Evolutionary conservation across 305 asterid species (phyloP).

Genomic region (Petunia hybrid): DNA sequence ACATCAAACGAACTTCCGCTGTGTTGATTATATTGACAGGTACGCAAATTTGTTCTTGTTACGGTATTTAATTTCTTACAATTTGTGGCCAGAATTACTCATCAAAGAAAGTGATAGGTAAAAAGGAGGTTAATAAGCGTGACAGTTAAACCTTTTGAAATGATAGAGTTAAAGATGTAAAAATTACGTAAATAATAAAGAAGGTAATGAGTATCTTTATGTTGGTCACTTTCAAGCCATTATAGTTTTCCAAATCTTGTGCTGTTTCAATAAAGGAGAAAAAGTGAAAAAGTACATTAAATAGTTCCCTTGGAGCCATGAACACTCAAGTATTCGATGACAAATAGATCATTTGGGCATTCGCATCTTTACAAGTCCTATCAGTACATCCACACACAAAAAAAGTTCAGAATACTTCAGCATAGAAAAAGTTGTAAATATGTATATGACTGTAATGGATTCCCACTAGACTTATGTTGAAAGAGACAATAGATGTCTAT

Average conservation of each 20-base stretch:
- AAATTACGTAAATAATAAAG: background rate
- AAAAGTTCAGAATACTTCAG: background rate
- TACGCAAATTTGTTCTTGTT: too few relatives aligned
- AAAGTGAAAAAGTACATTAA: background rate
- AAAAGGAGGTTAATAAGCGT: background rate
- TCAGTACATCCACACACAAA: background rate
- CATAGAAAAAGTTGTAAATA: background rate
- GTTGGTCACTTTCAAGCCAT: background rate
- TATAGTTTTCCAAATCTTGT: background rate
- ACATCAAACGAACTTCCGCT: too few relatives aligned
- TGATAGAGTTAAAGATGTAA: background rate
- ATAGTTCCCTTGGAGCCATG: background rate
- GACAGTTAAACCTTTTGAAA: background rate
- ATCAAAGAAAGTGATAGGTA: background rate
- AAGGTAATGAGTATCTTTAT: background rate
- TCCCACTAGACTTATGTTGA: conserved; percentile 30
- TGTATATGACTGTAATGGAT: conserved; percentile 21
- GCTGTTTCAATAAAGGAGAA: background rate
- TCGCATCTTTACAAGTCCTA: background rate
- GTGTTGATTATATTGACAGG: too few relatives aligned
- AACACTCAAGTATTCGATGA: conserved; percentile 22
- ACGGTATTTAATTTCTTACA: too few relatives aligned
- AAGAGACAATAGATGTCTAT: background rate
- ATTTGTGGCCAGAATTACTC: too few relatives aligned
- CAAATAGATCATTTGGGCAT: background rate